Evolutionary conservation across 805 yeast species (phyloP).

Genomic region (Monosporozyma aerobia): DNA sequence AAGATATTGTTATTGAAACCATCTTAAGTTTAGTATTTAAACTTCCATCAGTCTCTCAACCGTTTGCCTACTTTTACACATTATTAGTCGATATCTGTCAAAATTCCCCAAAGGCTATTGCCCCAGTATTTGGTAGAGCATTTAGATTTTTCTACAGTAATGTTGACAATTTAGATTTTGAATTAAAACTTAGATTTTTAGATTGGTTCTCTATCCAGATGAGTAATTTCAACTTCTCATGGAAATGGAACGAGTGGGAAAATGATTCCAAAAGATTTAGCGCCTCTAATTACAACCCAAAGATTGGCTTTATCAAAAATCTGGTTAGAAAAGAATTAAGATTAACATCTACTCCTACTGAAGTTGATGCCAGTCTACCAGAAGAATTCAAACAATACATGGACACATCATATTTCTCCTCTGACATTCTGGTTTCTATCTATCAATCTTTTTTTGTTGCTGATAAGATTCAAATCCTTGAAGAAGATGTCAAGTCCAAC

Average conservation of each 20-base stretch:
- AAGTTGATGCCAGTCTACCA: slow-evolving; percentile 65
- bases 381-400: slow-evolving; percentile 43
- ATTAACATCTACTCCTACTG: slow-evolving; percentile 56
- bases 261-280: slow-evolving; percentile 42
- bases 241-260: slow-evolving; percentile 98
- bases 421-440: slow-evolving; percentile 30
- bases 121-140: slow-evolving; percentile 92
- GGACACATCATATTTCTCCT: slow-evolving; percentile 34
- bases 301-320: slow-evolving; percentile 62
- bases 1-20: slow-evolving; percentile 79
- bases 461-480: slow-evolving; percentile 17
- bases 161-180: slow-evolving; percentile 62
- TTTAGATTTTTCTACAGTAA: slow-evolving; percentile 71
- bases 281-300: slow-evolving; percentile 54
- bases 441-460: slow-evolving; percentile 29
- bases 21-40: slow-evolving; percentile 69
- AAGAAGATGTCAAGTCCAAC: slow-evolving; percentile 26
- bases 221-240: slow-evolving; percentile 86
- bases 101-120: slow-evolving; percentile 72
- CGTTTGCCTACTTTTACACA: slow-evolving; percentile 71
- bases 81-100: slow-evolving; percentile 80
- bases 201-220: slow-evolving; percentile 93
- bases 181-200: slow-evolving; percentile 58
- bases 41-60: slow-evolving; percentile 58
- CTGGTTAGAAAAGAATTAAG: slow-evolving; percentile 77